Percentiles rank a stretch among this genome's conserved stretches.
Conservation (phyloP, 2,329 filamentous ascomycete genomes). For the Paecilomyces niveus region DNA sequence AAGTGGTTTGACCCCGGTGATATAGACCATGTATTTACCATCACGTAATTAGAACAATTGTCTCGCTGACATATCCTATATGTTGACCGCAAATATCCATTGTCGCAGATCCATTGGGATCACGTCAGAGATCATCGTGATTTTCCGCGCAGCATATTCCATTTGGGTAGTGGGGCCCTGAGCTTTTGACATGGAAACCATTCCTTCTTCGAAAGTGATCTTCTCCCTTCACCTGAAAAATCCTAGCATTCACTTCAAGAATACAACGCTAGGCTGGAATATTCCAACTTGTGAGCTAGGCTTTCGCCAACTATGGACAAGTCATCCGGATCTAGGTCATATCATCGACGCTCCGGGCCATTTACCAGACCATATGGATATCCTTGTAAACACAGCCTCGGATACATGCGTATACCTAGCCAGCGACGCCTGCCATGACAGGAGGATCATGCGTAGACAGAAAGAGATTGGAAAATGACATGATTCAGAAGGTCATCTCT, state of each 20-base stretch:
- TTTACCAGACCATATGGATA: slow-evolving; percentile 15
- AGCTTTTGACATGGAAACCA: slow-evolving; percentile 12
- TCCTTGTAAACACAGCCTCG: slow-evolving; percentile 14
- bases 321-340: slow-evolving; percentile 8
- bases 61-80: neutral
- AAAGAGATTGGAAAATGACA: slow-evolving; percentile 21
- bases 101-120: slow-evolving; percentile 35
- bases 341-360: slow-evolving; percentile 25
- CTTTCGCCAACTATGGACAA: slow-evolving; percentile 13
- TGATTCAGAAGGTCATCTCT: slow-evolving; percentile 14
- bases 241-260: slow-evolving; percentile 5
- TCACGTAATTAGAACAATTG: slow-evolving; percentile 23
- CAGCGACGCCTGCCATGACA: slow-evolving; percentile 27
- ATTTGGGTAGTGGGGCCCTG: slow-evolving; percentile 26
- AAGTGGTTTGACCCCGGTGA: slow-evolving; percentile 31
- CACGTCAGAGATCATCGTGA: slow-evolving; percentile 35
- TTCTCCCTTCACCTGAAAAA: slow-evolving; percentile 14
- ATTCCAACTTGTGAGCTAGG: slow-evolving; percentile 2
- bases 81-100: neutral
- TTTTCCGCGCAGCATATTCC: slow-evolving; percentile 30
- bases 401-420: slow-evolving; percentile 19
- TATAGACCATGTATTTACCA: slow-evolving; percentile 35
- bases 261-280: slow-evolving; percentile 1
- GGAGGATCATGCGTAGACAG: slow-evolving; percentile 20
- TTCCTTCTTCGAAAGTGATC: slow-evolving; percentile 18